phyloP scores from a whole-genome alignment of 2,329 filamentous ascomycete genomes.

The Botrytis paeoniae region DNA sequence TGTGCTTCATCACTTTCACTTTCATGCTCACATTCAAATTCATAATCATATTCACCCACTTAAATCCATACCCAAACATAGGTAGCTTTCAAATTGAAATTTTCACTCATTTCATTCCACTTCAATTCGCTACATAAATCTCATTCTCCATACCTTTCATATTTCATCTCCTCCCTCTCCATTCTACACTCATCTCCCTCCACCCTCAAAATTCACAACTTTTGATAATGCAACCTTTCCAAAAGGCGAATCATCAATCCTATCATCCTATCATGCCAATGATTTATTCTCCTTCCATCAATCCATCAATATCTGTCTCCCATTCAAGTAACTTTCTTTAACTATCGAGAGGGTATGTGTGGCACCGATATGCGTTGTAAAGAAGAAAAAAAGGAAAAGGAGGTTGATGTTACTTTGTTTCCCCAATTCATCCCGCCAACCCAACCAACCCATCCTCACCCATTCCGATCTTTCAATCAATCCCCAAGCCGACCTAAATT shows the following conservation, averaged over 20 bases:
- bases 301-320: background rate
- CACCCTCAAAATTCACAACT: background rate
- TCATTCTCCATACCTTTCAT: background rate
- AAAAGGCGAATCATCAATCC: background rate
- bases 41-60: background rate
- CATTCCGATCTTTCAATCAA: background rate
- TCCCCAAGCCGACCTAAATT: background rate
- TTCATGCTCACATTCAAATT: background rate
- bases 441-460: background rate
- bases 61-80: background rate
- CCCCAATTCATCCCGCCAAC: background rate
- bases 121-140: background rate
- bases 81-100: background rate
- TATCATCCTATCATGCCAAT: background rate
- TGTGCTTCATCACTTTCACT: background rate
- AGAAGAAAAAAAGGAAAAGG: background rate
- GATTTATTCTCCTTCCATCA: background rate
- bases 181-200: background rate
- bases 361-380: background rate
- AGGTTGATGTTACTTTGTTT: background rate
- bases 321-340: background rate
- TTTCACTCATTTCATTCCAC: background rate
- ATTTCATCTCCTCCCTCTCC: background rate
- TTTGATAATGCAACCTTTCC: background rate
- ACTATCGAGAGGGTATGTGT: slow-evolving; percentile 3